These are phyloP conservation scores for Citrus glauca DNA, from an alignment of 345 rosid genomes.

Conservation along the genomic window DNA sequence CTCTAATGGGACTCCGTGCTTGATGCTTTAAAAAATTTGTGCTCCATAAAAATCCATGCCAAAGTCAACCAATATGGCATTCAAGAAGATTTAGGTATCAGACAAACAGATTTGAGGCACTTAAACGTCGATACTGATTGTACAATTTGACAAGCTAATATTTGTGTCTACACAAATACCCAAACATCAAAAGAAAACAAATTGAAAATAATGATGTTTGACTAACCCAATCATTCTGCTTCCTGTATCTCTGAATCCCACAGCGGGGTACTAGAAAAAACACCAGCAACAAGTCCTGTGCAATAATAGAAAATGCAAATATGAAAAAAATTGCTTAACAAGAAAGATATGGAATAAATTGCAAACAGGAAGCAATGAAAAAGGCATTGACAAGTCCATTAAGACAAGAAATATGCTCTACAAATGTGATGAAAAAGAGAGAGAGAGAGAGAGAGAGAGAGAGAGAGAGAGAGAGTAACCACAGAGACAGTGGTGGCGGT, in stretches of 20 bases:
- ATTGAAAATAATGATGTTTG: neutral
- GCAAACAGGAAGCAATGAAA: neutral
- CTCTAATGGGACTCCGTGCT: neutral
- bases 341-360: neutral
- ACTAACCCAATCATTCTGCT: conserved; percentile 76
- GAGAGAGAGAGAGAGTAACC: neutral
- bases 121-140: neutral
- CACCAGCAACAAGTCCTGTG: conserved; percentile 76
- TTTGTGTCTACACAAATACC: neutral
- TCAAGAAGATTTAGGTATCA: neutral
- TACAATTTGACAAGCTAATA: neutral
- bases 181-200: neutral
- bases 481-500: neutral
- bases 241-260: conserved; percentile 60
- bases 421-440: neutral
- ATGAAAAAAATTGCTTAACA: neutral
- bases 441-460: neutral
- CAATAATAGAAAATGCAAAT: neutral
- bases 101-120: neutral
- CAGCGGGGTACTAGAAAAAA: conserved; percentile 55
- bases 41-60: neutral
- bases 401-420: neutral
- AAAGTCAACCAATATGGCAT: neutral
- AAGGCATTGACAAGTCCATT: neutral
- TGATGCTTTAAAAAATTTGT: neutral